phyloP scores from a whole-genome alignment of 1,284 basidiomycete species.

The Ganoderma lingzhi region DNA sequence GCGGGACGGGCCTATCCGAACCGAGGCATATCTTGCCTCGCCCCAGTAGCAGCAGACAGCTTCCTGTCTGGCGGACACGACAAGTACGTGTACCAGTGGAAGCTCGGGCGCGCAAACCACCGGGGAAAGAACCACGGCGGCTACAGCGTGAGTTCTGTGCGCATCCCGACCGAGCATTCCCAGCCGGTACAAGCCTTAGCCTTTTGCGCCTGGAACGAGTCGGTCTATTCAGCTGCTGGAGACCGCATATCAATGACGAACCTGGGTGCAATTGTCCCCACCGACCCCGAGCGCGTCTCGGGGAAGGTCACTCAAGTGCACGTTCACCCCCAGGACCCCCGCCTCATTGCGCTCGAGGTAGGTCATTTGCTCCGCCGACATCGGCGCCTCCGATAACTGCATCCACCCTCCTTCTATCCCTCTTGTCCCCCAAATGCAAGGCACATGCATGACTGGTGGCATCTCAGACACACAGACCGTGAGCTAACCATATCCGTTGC shows the following conservation, averaged over 20 bases:
- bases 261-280: constrained; percentile 40
- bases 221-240: constrained; percentile 46
- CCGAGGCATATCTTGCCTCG: constrained; percentile 49
- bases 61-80: constrained; percentile 57
- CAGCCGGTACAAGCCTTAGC: constrained; percentile 46
- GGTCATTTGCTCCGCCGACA: constrained; percentile 32
- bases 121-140: constrained; percentile 12
- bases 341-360: constrained; percentile 57
- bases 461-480: not conserved
- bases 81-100: constrained; percentile 51
- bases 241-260: constrained; percentile 44
- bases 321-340: constrained; percentile 49
- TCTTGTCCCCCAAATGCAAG: constrained; percentile 5
- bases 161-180: constrained; percentile 41
- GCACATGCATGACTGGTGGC: constrained; percentile 12
- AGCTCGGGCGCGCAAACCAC: constrained; percentile 28
- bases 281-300: constrained; percentile 44
- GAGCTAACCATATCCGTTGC: constrained; percentile 18
- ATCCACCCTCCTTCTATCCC: constrained; percentile 4
- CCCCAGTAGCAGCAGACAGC: constrained; percentile 43
- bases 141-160: constrained; percentile 33
- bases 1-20: constrained; percentile 35
- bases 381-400: not conserved
- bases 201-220: constrained; percentile 42
- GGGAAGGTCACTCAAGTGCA: constrained; percentile 54